phyloP scores from a whole-genome alignment of 345 rosid species.

The Salix udensis region DNA sequence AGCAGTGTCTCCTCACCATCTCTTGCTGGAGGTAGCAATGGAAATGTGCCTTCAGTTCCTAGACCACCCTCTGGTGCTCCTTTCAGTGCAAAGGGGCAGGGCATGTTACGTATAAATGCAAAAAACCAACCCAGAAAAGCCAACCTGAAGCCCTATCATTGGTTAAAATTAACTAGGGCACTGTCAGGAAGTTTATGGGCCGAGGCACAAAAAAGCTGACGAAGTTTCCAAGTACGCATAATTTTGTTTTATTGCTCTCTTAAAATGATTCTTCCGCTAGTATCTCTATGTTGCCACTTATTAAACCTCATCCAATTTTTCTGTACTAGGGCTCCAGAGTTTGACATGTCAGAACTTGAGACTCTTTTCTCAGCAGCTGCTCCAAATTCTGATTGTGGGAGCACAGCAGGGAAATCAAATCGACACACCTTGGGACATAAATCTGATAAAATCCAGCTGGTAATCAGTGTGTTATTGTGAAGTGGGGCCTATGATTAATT shows the following conservation, averaged over 20 bases:
- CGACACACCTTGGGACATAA: conserved; percentile 45
- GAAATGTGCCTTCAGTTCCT: conserved; percentile 62
- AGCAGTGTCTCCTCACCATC: conserved; percentile 25
- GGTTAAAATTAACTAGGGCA: conserved; percentile 89
- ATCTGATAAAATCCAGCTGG: conserved; percentile 82
- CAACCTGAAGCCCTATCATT: conserved; percentile 79
- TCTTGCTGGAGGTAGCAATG: conserved; percentile 33
- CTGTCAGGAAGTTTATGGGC: conserved; percentile 87
- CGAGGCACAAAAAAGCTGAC: conserved; percentile 69
- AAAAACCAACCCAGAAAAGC: conserved; percentile 52
- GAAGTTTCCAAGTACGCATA: conserved; percentile 59
- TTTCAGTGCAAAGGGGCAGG: conserved; percentile 48
- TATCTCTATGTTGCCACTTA: neutral
- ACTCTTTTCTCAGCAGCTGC: conserved; percentile 63
- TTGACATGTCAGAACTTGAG: conserved; percentile 79
- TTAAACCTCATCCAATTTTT: conserved; percentile 18
- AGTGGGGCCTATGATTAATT: neutral
- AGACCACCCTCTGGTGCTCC: conserved; percentile 46
- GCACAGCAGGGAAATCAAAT: conserved; percentile 43
- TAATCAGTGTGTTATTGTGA: conserved; percentile 31
- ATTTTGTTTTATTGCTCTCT: conserved; percentile 8
- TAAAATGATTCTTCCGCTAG: neutral
- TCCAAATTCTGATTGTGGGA: conserved; percentile 44
- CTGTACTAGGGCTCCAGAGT: conserved; percentile 64
- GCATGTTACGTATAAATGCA: conserved; percentile 37